Base-by-base conservation (phyloP, 1,284 basidiomycete species). In the Naganishia cerealis region DNA sequence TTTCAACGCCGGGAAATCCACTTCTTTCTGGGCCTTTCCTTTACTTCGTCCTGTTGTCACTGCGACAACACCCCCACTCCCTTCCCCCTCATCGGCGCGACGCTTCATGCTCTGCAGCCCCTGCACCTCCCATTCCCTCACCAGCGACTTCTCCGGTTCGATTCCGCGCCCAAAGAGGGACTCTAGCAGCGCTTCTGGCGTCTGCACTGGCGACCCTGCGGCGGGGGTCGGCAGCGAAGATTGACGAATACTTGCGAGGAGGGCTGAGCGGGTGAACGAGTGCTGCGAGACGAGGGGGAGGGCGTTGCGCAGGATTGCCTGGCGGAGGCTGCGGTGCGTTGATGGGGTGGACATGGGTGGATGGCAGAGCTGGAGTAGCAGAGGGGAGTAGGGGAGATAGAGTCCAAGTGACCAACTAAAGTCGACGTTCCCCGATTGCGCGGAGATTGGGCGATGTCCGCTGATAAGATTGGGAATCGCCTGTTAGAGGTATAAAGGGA, bases 191-290 rank as follows among this genome's bases (percentile, higher is more conserved):
- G 50, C n/a, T 26, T 61, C 56, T 21, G 26, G 24, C 3, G 36
- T 48, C n/a, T 40, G 38, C 42, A 26, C 38, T 8, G 46, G 46
- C 21, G 46, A 50, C 24, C 8, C n/a, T n/a, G 39, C 6, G 42
- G 53, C n/a, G 36, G 42, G 39, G 1, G 9, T 21, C 0, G 59
- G 42, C 4, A 50, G 46, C n/a, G 46, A 24, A 9, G 24, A 24
- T n/a, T 52, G 48, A 24, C n/a, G 18, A 24, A 57, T 21, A 13
- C 42, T 54, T 40, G 18, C 39, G 8, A 54, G 26, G n/a, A 68
- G 52, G 24, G 67, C 46, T 42, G 24, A 36, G 16, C 54, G 67
- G 21, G 67, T 63, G 59, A 68, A 68, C 8, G 67, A 68, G 3
- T 65, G 53, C 13, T 36, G 42, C 13, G 42, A 40, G 43, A 68